A percentile compares a stretch with the other conserved stretches of the same genome.
These are phyloP conservation scores for Pachysandra terminalis DNA, from an alignment of 164 flowering plant species.

Conservation along the genomic window DNA sequence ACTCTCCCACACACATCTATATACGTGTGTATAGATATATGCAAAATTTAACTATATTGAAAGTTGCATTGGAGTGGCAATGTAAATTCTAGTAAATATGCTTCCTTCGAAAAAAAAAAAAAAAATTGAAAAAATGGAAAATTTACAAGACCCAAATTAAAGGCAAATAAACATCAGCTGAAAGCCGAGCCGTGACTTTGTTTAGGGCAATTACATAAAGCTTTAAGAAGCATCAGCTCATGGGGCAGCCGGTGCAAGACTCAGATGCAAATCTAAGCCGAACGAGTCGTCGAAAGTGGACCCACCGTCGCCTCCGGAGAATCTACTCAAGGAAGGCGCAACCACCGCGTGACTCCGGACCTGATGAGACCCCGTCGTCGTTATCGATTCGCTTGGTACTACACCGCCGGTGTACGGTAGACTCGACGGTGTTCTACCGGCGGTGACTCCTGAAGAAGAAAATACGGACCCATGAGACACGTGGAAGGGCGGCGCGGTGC, in stretches of 20 bases:
- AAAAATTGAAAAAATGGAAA: not conserved
- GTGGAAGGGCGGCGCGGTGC: constrained; percentile 38
- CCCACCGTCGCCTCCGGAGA: constrained; percentile 48
- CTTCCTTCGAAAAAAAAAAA: not conserved
- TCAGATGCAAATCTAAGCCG: constrained; percentile 86
- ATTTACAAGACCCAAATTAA: too few relatives aligned
- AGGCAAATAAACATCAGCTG: not conserved
- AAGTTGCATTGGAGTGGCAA: too few relatives aligned
- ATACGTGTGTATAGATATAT: too few relatives aligned
- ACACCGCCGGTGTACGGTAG: constrained; percentile 21
- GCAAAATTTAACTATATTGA: too few relatives aligned
- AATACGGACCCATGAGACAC: constrained; percentile 61
- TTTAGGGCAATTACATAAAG: not conserved
- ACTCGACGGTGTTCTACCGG: constrained; percentile 13
- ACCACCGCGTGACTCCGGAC: constrained; percentile 30
- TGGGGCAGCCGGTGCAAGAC: constrained; percentile 66
- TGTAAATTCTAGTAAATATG: not conserved
- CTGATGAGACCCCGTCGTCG: constrained; percentile 21
- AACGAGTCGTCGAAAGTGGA: constrained; percentile 45
- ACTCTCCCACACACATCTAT: too few relatives aligned
- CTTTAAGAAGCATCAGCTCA: not conserved
- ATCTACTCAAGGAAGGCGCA: constrained; percentile 51
- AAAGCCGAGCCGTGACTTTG: not conserved
- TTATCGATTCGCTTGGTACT: constrained; percentile 15
- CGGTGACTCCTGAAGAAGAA: constrained; percentile 22